A percentile compares a stretch with the other conserved stretches of the same genome.
phyloP scores from a whole-genome alignment of 164 flowering plant species.

The Magnolia sinica region DNA sequence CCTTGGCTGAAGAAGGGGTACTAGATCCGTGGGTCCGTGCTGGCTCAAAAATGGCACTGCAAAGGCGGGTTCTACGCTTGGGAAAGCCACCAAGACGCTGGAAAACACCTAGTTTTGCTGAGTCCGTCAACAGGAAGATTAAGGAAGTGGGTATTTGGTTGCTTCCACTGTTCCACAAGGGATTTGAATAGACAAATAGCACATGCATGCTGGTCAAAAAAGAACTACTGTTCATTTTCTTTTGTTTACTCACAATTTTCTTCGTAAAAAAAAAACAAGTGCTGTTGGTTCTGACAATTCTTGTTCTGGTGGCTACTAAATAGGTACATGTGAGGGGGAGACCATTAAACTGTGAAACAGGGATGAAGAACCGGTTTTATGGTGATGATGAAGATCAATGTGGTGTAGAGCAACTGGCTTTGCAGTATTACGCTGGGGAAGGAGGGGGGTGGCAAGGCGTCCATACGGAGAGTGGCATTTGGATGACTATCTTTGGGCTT shows the following conservation, averaged over 20 bases:
- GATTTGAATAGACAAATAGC: background rate
- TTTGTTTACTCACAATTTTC: background rate
- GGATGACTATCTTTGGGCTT: conserved; percentile 90
- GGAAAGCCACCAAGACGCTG: conserved; percentile 98
- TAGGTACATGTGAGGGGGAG: conserved; percentile 80
- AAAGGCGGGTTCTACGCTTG: conserved; percentile 78
- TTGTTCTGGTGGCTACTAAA: conserved; percentile 6
- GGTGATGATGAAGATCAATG: conserved; percentile 90
- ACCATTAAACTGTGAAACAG: conserved; percentile 70
- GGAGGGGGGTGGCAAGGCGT: conserved; percentile 93
- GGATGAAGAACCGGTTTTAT: conserved; percentile 77
- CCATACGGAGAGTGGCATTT: conserved; percentile 89
- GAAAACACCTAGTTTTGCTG: conserved; percentile 71
- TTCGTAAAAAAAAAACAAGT: background rate
- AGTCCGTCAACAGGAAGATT: conserved; percentile 62
- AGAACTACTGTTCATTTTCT: background rate
- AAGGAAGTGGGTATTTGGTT: conserved; percentile 49
- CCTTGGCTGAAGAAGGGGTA: conserved; percentile 78
- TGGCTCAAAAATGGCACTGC: conserved; percentile 83
- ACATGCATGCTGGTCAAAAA: background rate
- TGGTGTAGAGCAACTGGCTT: conserved; percentile 87
- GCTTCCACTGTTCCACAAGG: background rate
- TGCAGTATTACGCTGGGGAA: conserved; percentile 80
- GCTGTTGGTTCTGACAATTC: conserved; percentile 2
- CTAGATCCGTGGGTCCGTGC: conserved; percentile 91